Evolutionary conservation across 2,329 filamentous ascomycete genomes (phyloP), one percentile per base, ranked within the genome.

Genomic region (Colletotrichum lupini): DNA sequence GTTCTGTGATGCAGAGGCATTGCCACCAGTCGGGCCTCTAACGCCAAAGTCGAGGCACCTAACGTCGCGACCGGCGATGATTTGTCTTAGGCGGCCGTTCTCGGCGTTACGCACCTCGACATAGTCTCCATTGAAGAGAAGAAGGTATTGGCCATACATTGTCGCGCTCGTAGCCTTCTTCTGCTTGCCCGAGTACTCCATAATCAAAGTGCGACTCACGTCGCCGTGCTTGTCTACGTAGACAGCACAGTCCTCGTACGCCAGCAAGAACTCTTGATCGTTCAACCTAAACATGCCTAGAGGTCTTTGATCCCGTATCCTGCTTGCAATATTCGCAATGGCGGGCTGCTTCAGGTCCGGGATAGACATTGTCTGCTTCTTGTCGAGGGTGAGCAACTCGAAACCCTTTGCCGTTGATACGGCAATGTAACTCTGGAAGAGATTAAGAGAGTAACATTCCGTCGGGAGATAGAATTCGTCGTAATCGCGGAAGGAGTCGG

Each of bases 151-250:
- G 1, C 95, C 95, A 78, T 95, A 97, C 85, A 98, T 92, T 74
- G 95, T 97, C 2, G 95, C 95, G 14, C 92, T 91, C 75, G 93
- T 92, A 1, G 97, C 97, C 82, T 90, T 90, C 82, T 90, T 91
- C 80, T 90, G 89, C 79, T 93, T 96, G 76, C 97, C 97, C n/a
- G 97, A 97, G 82, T 98, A 99, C 81, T 98, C 95, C 95, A 99
- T 98, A 79, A 98, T 95, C 72, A 98, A 94, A 32, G 93, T 95
- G 58, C 97, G 93, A 52, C 92, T 96, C 32, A 99, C 95, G 74
- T 99, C 97, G 76, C 97, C 97, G 82, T 98, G 95, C 84, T 98
- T 98, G 86, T 99, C 97, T 80, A 98, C 94, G 79, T 98, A 99
- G 9, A 99, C 95, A 22, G 95, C 97, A 78, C 96, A 98, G 82